Base-by-base conservation (phyloP, 345 rosid genomes). In the Zanthoxylum bungeanum region DNA sequence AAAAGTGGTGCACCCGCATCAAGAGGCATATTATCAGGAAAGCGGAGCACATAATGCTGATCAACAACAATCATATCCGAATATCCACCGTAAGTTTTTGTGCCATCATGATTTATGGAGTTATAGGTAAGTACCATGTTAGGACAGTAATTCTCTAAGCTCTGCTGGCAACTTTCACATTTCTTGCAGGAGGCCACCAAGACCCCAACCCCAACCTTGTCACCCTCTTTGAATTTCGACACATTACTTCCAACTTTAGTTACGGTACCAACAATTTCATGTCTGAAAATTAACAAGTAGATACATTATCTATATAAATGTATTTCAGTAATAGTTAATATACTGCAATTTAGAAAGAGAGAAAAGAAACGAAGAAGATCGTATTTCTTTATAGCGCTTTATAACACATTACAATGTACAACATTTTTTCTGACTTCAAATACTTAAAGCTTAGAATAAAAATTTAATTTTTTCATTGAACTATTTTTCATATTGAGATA, bases 131-230 rank as follows among this genome's bases (percentile, higher is more conserved):
- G 83, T 25, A 81, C 51, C 31, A 77, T 25, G 16, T 76, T 33
- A 47, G 91, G 87, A 60, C 96, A 92, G 79, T 93, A 91, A 52
- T 87, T 93, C 80, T 93, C 97, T 70, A 82, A 69, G 75, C 88
- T 91, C 73, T 91, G 87, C 36, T 88, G 58, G 82, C 98, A 93
- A 55, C 73, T 70, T 61, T 91, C 91, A 17, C 98, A 91, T 27
- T 85, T 82, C 79, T 64, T 84, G 82, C 97, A 93, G 9, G 97
- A 89, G 46, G 82, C 84, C 2, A 88, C 86, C 22, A 91, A 77
- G 57, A 89, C 93, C 12, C 97, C 98, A 11, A 91, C 97, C 36
- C 97, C 95, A 33, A 91, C 98, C 52, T 81, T 76, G 11, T 91
- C 93, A 5, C 87, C 93, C 49, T 60, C 83, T 73, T 83, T 89